Base-by-base conservation (phyloP, 2,329 filamentous ascomycete species). In the Cercospora janseana region DNA sequence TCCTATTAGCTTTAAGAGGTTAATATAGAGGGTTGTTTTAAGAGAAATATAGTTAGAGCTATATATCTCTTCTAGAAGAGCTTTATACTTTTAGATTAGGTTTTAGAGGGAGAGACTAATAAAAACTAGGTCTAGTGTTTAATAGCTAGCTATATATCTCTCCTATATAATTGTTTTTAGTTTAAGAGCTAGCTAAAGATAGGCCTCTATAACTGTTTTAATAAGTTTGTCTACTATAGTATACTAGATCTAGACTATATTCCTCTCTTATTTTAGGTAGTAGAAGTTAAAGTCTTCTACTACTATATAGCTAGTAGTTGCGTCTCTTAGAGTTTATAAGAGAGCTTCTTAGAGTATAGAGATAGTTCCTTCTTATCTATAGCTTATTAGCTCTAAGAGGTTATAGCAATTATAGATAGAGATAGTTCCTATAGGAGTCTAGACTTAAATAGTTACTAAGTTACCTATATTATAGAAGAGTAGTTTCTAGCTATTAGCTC, bases 81-180 rank as follows among this genome's bases (percentile, higher is more conserved):
- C 31, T 35, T 13, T 35, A 35, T 35, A 35, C 15, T 35, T 13
- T 35, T 35, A 35, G 31, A 35, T 35, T 7, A 6, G 7, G 15
- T 7, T 29, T 29, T 29, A n/a, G 27, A 29, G 7, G 7, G 8
- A n/a, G n/a, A n/a, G n/a, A n/a, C n/a, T n/a, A n/a, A n/a, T n/a
- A n/a, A n/a, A n/a, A n/a, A n/a, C n/a, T 29, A 35, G 31, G 31
- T 35, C 31, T 35, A 35, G 31, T 6, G 31, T 35, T 13, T 35
- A 35, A 13, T 35, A 35, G 31, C 31, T 35, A n/a, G 12, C 15
- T 35, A 35, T 27, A 27, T 27, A 16, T 35, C 10, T 13, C 15
- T 35, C 15, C 31, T 35, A 35, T 7, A 13, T 35, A 7, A 35
- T 16, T 35, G 15, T 35, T 6, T 13, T 13, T 35, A 35, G 31